Percentiles rank a stretch among this genome's conserved stretches.
These are phyloP conservation scores for Phytopythium kandeliae DNA, from an alignment of 352 stramenopile genomes.

Conservation along the genomic window DNA sequence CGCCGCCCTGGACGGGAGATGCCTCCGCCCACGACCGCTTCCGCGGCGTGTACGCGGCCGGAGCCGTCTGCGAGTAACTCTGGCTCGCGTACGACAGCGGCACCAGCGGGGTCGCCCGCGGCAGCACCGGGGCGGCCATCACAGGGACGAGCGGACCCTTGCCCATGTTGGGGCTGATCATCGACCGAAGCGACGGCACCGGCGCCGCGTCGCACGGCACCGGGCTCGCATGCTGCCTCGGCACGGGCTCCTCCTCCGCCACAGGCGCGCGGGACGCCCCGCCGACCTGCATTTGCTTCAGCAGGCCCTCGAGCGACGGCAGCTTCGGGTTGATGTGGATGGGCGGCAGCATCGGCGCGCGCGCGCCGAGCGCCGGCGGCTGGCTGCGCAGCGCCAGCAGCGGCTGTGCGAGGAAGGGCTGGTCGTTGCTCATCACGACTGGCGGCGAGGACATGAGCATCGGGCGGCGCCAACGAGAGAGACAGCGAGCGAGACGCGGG, in stretches of 20 bases:
- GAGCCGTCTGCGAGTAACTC: conserved; percentile 16
- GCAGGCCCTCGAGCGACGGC: conserved; percentile 54
- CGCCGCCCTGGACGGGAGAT: conserved; percentile 4
- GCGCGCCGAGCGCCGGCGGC: not conserved
- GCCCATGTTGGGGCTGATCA: conserved; percentile 45
- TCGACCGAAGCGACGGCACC: conserved; percentile 46
- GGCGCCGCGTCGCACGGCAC: conserved; percentile 14
- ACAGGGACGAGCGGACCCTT: conserved; percentile 11
- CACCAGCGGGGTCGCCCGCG: conserved; percentile 7
- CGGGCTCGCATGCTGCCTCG: conserved; percentile 21
- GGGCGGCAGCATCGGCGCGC: conserved; percentile 17
- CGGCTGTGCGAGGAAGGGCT: conserved; percentile 17
- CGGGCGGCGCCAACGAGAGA: conserved; percentile 14
- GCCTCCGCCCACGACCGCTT: conserved; percentile 28
- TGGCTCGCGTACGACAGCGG: conserved; percentile 13
- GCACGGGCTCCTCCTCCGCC: not conserved
- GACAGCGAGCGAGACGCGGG: conserved; percentile 10
- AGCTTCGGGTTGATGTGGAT: conserved; percentile 39
- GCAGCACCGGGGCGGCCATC: not conserved
- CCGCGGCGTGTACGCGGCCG: conserved; percentile 16
- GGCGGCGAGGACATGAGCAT: conserved; percentile 14
- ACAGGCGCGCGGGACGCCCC: conserved; percentile 12
- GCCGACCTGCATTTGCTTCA: conserved; percentile 58
- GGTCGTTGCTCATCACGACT: not conserved
- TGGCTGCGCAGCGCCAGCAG: conserved; percentile 15